phyloP scores from a whole-genome alignment of 371 early-diverging fungal genomes.

The Apophysomyces trapeziformis region DNA sequence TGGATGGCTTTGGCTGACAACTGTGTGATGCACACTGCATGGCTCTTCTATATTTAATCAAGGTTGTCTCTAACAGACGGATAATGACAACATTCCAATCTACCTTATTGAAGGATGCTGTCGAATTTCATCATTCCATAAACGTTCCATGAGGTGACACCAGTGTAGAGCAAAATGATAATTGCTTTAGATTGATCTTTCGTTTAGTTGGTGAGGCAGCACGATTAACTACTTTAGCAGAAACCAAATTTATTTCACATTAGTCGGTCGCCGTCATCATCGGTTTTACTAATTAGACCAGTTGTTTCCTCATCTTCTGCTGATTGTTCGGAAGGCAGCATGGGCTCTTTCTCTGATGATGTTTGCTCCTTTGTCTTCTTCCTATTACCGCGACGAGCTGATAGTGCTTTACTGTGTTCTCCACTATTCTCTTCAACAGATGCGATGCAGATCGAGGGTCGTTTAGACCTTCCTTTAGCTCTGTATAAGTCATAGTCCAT shows the following conservation, averaged over 20 bases:
- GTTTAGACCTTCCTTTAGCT: constrained; percentile 3
- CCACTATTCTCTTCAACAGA: not conserved
- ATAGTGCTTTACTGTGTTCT: not conserved
- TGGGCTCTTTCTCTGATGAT: constrained; percentile 4
- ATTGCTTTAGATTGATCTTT: too few relatives aligned
- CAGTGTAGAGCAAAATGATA: too few relatives aligned
- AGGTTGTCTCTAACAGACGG: too few relatives aligned
- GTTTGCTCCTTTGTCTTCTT: not conserved
- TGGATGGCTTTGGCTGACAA: too few relatives aligned
- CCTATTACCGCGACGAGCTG: not conserved
- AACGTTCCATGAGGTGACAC: too few relatives aligned
- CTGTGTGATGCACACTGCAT: too few relatives aligned
- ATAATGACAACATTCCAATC: too few relatives aligned
- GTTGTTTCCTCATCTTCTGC: not conserved
- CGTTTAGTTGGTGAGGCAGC: not conserved
- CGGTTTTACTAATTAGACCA: not conserved
- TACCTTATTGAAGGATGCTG: too few relatives aligned
- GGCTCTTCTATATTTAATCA: too few relatives aligned
- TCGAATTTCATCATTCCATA: too few relatives aligned
- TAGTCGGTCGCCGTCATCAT: not conserved
- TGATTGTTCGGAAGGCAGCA: not conserved
- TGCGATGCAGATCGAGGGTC: not conserved
- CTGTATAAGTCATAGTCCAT: constrained; percentile 5
- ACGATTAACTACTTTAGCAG: not conserved
- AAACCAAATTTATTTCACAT: not conserved